Conservation (phyloP, 73 alveolate genomes). For the Paramecium pentaurelia region DNA sequence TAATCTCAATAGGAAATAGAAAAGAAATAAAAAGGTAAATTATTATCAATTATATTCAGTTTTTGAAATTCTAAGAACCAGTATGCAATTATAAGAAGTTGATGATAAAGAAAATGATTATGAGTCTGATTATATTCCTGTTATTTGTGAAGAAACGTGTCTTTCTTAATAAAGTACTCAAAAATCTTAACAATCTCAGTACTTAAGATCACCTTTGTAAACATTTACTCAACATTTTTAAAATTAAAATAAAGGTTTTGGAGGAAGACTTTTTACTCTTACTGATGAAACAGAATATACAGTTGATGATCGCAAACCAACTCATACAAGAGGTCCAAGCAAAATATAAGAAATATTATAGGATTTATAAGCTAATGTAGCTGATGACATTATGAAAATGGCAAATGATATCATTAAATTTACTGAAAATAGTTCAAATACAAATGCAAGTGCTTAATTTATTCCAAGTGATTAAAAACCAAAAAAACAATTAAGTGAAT, state of each 20-base stretch:
- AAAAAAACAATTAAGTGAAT: neutral
- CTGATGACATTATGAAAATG: constrained; percentile 25
- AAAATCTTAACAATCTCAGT: neutral
- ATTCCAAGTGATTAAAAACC: neutral
- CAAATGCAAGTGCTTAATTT: neutral
- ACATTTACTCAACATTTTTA: neutral
- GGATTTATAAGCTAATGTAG: constrained; percentile 24
- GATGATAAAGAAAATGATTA: neutral
- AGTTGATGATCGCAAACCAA: constrained; percentile 9
- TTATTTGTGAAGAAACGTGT: neutral
- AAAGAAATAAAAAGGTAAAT: neutral
- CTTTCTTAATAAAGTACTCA: neutral
- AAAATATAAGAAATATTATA: constrained; percentile 8
- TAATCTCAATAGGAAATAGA: neutral
- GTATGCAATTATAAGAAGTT: neutral
- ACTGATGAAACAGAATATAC: constrained; percentile 10
- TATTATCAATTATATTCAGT: neutral
- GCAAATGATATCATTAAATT: constrained; percentile 14
- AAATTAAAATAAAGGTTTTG: neutral
- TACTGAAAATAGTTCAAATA: constrained; percentile 28
- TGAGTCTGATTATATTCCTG: neutral
- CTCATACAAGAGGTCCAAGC: constrained; percentile 39
- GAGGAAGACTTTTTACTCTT: neutral
- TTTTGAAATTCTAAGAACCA: neutral
- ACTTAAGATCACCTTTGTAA: neutral